Conservation (phyloP, 495 filamentous ascomycete species). For the Aspergillus kassunensis region DNA sequence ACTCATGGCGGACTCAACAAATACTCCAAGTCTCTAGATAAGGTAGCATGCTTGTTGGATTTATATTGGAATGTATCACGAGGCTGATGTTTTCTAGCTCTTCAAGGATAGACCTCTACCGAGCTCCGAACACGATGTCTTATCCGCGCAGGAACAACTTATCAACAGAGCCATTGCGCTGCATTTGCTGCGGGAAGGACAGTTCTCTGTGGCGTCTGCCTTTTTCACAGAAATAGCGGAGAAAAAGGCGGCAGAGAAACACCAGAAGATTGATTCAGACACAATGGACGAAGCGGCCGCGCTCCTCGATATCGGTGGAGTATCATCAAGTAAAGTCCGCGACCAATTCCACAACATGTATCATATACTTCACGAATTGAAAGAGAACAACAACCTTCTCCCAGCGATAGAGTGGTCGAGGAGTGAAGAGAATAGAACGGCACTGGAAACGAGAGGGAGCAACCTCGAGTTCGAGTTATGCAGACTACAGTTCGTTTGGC, state of each 20-base stretch:
- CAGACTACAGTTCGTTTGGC: conserved; percentile 79
- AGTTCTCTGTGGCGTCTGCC: conserved; percentile 79
- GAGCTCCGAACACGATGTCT: conserved; percentile 71
- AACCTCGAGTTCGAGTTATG: conserved; percentile 94
- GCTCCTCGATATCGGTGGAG: conserved; percentile 47
- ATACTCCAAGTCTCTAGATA: conserved; percentile 79
- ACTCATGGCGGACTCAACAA: conserved; percentile 72
- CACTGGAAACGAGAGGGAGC: conserved; percentile 76
- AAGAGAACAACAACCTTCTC: conserved; percentile 60
- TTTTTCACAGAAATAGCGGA: conserved; percentile 64
- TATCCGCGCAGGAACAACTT: conserved; percentile 66
- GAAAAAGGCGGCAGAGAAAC: conserved; percentile 20
- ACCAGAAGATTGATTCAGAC: conserved; percentile 10
- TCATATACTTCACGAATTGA: conserved; percentile 73
- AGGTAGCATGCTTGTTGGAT: conserved; percentile 44
- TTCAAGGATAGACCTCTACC: conserved; percentile 77
- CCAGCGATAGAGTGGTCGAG: conserved; percentile 88
- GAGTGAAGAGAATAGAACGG: conserved; percentile 48
- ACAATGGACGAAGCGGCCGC: conserved; percentile 18
- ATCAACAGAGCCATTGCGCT: conserved; percentile 93
- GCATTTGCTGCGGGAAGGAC: conserved; percentile 92
- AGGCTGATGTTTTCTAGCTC: conserved; percentile 44
- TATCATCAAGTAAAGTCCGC: conserved; percentile 66
- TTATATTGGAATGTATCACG: background rate
- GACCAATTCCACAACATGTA: conserved; percentile 86